phyloP scores from a whole-genome alignment of 208 protist genomes.

The Jaenimonas drosophilae region DNA sequence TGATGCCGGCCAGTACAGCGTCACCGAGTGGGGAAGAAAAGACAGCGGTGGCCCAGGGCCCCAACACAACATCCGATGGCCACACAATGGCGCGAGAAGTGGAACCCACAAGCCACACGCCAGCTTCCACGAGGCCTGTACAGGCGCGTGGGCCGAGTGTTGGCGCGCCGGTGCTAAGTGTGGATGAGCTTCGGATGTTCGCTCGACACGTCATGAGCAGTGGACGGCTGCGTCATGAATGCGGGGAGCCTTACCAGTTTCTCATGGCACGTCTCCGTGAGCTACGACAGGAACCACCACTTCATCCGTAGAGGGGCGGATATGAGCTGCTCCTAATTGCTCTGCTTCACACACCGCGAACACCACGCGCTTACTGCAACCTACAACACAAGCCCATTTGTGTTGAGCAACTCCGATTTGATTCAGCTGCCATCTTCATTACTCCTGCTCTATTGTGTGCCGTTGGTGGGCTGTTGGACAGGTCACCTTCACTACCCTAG shows the following conservation, averaged over 20 bases:
- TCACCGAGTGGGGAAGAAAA: neutral
- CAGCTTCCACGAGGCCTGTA: too few relatives aligned
- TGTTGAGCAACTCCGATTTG: neutral
- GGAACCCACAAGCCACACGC: too few relatives aligned
- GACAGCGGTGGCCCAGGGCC: too few relatives aligned
- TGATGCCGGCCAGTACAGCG: neutral
- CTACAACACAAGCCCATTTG: neutral
- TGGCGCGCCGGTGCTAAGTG: slow-evolving; percentile 7
- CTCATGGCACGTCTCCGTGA: slow-evolving; percentile 31
- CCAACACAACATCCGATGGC: too few relatives aligned
- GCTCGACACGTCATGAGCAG: slow-evolving; percentile 63
- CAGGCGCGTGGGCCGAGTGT: neutral
- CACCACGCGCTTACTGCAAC: neutral
- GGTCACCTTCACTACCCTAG: too few relatives aligned
- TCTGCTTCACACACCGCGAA: neutral
- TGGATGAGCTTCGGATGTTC: slow-evolving; percentile 34
- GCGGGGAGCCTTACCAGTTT: slow-evolving; percentile 58
- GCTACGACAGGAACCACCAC: slow-evolving; percentile 17
- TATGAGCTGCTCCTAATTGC: slow-evolving; percentile 1
- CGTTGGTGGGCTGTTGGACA: too few relatives aligned
- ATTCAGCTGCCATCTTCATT: neutral
- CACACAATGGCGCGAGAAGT: too few relatives aligned
- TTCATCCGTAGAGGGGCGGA: slow-evolving; percentile 5
- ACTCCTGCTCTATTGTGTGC: too few relatives aligned
- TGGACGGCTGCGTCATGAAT: slow-evolving; percentile 70